Evolutionary conservation across 2,329 filamentous ascomycete genomes (phyloP).

Genomic region (Phyllosticta ampelicida): DNA sequence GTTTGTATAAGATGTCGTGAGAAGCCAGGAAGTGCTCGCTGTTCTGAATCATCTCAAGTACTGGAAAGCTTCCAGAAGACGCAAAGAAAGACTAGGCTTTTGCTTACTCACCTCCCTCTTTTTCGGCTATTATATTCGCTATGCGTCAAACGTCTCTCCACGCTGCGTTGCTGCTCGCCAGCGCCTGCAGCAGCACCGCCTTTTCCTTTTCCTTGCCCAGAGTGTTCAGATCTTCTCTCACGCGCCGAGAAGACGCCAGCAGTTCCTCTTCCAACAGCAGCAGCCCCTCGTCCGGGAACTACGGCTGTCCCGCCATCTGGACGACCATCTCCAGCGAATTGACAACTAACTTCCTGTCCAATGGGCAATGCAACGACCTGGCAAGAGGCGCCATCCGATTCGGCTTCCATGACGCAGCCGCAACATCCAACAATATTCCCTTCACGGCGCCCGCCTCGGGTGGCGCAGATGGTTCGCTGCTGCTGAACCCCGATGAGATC

Average conservation of each 20-base stretch:
- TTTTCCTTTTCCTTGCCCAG: background rate
- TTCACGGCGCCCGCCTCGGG: constrained; percentile 14
- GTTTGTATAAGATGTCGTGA: background rate
- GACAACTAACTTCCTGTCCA: constrained; percentile 14
- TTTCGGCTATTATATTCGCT: background rate
- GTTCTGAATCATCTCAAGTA: background rate
- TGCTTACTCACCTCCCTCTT: background rate
- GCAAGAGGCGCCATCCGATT: constrained; percentile 21
- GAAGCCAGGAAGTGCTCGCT: background rate
- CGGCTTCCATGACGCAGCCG: constrained; percentile 24
- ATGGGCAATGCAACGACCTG: constrained; percentile 17
- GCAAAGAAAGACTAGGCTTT: background rate
- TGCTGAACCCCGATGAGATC: constrained; percentile 27
- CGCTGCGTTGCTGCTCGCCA: background rate
- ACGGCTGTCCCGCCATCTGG: constrained; percentile 19
- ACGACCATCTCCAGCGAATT: constrained; percentile 16
- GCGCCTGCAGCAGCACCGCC: background rate
- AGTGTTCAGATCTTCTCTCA: background rate
- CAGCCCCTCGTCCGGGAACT: background rate
- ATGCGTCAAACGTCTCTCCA: background rate
- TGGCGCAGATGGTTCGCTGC: constrained; percentile 32
- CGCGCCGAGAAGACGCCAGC: background rate
- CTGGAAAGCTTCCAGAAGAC: background rate
- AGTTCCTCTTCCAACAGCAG: background rate
- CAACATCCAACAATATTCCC: background rate